Conservation (phyloP, 2,329 filamentous ascomycete species). For the Emergomyces orientalis region DNA sequence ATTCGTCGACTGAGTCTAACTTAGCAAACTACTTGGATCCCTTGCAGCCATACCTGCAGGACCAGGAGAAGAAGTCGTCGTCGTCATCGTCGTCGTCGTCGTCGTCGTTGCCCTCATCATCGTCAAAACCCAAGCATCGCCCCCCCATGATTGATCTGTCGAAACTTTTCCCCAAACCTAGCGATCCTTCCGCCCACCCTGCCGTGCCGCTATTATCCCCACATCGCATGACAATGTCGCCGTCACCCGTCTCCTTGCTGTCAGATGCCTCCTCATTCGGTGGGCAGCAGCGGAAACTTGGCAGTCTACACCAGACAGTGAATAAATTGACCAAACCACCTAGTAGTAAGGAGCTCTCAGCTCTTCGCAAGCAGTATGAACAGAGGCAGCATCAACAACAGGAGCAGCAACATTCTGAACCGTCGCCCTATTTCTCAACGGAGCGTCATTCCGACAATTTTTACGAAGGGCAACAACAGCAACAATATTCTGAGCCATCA, state of each 20-base stretch:
- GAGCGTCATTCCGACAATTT: background rate
- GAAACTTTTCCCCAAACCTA: constrained; percentile 35
- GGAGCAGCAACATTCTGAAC: background rate
- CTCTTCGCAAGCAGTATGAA: constrained; percentile 11
- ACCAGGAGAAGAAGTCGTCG: constrained; percentile 4
- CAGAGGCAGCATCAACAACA: background rate
- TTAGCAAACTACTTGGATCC: background rate
- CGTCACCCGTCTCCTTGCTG: constrained; percentile 29
- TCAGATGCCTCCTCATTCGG: constrained; percentile 25
- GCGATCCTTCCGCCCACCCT: constrained; percentile 21
- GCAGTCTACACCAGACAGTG: constrained; percentile 14
- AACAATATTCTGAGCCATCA: background rate
- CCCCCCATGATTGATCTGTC: constrained; percentile 36
- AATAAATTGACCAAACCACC: constrained; percentile 25
- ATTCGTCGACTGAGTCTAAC: background rate
- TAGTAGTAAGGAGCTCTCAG: constrained; percentile 3
- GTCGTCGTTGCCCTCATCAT: constrained; percentile 14
- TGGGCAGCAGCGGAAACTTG: constrained; percentile 17
- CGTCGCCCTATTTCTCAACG: background rate
- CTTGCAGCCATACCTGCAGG: constrained; percentile 8
- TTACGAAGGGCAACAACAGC: background rate
- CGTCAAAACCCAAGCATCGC: constrained; percentile 32
- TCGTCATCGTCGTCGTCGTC: constrained; percentile 21
- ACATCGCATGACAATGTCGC: constrained; percentile 33
- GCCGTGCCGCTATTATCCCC: constrained; percentile 32